Conservation (phyloP, 2,329 filamentous ascomycete species). For the Trichoderma koningii region DNA sequence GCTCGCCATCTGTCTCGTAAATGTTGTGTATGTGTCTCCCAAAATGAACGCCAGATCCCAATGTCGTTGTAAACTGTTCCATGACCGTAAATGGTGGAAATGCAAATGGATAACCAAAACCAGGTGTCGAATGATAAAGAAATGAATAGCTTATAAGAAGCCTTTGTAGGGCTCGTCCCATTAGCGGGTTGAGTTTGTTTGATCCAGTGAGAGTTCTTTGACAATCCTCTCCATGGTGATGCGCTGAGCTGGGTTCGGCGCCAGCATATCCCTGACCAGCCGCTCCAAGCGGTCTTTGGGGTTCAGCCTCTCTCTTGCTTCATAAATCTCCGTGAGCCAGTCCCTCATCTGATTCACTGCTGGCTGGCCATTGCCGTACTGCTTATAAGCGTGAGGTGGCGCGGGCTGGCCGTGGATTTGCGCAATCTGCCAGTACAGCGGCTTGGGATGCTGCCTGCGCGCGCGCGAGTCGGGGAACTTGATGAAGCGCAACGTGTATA, state of each 20-base stretch:
- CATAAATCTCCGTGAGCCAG: slow-evolving; percentile 57
- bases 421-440: slow-evolving; percentile 61
- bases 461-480: slow-evolving; percentile 56
- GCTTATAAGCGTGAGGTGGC: slow-evolving; percentile 37
- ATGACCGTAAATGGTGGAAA: slow-evolving; percentile 4
- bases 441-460: slow-evolving; percentile 50
- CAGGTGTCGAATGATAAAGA: not conserved
- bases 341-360: slow-evolving; percentile 57
- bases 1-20: slow-evolving; percentile 13
- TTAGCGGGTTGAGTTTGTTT: slow-evolving; percentile 27
- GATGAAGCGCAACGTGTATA: slow-evolving; percentile 60
- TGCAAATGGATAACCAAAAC: slow-evolving; percentile 7
- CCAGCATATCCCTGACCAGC: slow-evolving; percentile 57
- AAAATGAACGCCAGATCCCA: slow-evolving; percentile 21
- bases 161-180: not conserved
- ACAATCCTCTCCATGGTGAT: slow-evolving; percentile 58
- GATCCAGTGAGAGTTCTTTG: slow-evolving; percentile 45
- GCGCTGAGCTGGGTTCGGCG: slow-evolving; percentile 52
- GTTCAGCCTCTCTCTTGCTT: slow-evolving; percentile 51
- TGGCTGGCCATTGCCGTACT: slow-evolving; percentile 42
- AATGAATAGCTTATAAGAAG: not conserved
- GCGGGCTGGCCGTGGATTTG: slow-evolving; percentile 51
- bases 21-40: slow-evolving; percentile 15
- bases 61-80: slow-evolving; percentile 11
- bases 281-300: slow-evolving; percentile 52